Evolutionary conservation across 2,329 filamentous ascomycete species (phyloP), one percentile per base, ranked within the genome.

Genomic region (Trichoderma brevicompactum): DNA sequence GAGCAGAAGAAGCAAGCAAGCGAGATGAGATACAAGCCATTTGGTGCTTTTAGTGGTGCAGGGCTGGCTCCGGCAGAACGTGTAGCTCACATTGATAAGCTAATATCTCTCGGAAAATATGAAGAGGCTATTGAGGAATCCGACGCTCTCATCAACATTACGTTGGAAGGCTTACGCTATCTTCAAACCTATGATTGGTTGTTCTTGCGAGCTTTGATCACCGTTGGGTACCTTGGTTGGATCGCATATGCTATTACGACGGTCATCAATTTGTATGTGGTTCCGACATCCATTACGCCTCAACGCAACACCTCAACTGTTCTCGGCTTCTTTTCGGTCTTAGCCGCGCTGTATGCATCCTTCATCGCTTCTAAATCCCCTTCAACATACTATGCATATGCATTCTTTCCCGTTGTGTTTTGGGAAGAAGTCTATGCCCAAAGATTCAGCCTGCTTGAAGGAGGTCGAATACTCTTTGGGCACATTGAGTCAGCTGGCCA

Each of bases 181-280:
- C 84, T 99, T 32, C 95, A 99, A 77, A 99, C 94, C 0, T 99
- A 99, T 73, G 95, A 99, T 79, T 99, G 95, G 95, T 83, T 99
- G 2, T 99, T 99, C 78, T 80, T 99, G 41, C 86, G 95, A 67
- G 90, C 92, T 2, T 83, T 99, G 56, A 90, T 99, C 66, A 97
- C 95, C 2, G 75, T 91, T 12, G 95, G 95, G 17, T 99, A 98
- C 73, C 80, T 98, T 7, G 95, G 95, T 19, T 99, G 94, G 94
- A 96, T 98, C 74, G 90, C 91, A 1, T 99, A 94, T 77, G 92
- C 94, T 2, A 81, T 96, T 58, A 95, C 92, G 0, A 96, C 90
- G 0, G 93, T 98, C 54, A 84, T 98, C 68, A 91, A 97, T 74
- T 80, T 94, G 60, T 92, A 97, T 77, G 92, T 99, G 58, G 81